Evolutionary conservation across 345 rosid species (phyloP).

Genomic region (Toxicodendron radicans): DNA sequence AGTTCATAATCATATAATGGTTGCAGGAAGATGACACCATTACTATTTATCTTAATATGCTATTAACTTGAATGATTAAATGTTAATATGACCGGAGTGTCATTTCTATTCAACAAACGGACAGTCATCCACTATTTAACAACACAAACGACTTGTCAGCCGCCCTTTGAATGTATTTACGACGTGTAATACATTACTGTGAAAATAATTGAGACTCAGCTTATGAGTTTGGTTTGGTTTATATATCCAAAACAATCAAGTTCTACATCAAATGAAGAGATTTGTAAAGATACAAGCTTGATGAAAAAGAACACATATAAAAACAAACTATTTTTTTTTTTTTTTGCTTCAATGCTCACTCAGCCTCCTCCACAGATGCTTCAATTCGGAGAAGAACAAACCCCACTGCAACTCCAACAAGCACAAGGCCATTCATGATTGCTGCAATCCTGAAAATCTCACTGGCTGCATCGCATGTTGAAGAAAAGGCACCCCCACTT

Average conservation of each 20-base stretch:
- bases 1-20: too few species aligned
- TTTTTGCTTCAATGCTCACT: conserved; percentile 17
- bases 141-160: too few species aligned
- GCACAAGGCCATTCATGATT: conserved; percentile 49
- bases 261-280: conserved; percentile 2
- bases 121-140: too few species aligned
- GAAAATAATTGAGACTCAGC: not conserved
- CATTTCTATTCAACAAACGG: too few species aligned
- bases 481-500: conserved; percentile 37
- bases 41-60: too few species aligned
- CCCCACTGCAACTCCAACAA: conserved; percentile 52
- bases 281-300: conserved; percentile 4
- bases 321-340: not conserved
- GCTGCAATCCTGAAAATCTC: conserved; percentile 56
- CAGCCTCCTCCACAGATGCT: conserved; percentile 43
- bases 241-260: conserved; percentile 7
- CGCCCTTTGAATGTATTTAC: too few species aligned
- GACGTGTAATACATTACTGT: too few species aligned
- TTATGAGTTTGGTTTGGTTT: not conserved
- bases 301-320: not conserved
- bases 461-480: conserved; percentile 35
- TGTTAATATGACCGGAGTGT: too few species aligned
- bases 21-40: too few species aligned
- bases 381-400: conserved; percentile 48
- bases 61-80: too few species aligned